phyloP scores from a whole-genome alignment of 441 rosid species.

The Pelargonium myrrhifolium region DNA sequence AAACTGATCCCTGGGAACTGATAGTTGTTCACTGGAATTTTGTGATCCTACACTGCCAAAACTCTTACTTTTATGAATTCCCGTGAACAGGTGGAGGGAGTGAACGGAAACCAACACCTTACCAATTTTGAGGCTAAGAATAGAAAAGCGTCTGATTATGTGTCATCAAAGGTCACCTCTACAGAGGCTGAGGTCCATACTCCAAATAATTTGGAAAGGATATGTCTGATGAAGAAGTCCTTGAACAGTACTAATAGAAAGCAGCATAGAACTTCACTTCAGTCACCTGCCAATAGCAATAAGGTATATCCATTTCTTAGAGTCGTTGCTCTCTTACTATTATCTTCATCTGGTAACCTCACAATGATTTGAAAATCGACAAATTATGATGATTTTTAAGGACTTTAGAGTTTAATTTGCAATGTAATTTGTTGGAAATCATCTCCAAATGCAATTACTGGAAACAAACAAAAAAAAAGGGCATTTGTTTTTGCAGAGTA shows the following conservation, averaged over 20 bases:
- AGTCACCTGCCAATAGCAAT: slow-evolving; percentile 27
- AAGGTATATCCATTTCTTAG: slow-evolving; percentile 28
- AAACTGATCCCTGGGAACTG: not conserved
- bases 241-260: slow-evolving; percentile 21
- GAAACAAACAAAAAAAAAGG: too few relatives aligned
- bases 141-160: slow-evolving; percentile 19
- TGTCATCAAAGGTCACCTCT: slow-evolving; percentile 25
- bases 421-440: too few relatives aligned
- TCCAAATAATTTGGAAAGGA: slow-evolving; percentile 23
- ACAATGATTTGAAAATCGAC: too few relatives aligned
- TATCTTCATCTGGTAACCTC: slow-evolving; percentile 1
- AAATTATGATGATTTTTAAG: too few relatives aligned
- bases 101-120: slow-evolving; percentile 7
- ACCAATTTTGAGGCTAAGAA: slow-evolving; percentile 26
- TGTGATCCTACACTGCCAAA: not conserved
- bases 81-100: slow-evolving; percentile 30
- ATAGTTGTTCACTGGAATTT: not conserved
- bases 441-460: too few relatives aligned
- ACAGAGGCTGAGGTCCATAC: slow-evolving; percentile 21
- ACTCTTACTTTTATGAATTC: slow-evolving; percentile 7
- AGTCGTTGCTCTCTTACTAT: slow-evolving; percentile 3
- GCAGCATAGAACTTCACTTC: slow-evolving; percentile 20
- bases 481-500: too few relatives aligned
- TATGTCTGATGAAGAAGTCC: slow-evolving; percentile 22
- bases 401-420: too few relatives aligned